These are phyloP conservation scores for Scheffersomyces illinoinensis DNA, from an alignment of 1,139 yeast species.

Conservation along the genomic window DNA sequence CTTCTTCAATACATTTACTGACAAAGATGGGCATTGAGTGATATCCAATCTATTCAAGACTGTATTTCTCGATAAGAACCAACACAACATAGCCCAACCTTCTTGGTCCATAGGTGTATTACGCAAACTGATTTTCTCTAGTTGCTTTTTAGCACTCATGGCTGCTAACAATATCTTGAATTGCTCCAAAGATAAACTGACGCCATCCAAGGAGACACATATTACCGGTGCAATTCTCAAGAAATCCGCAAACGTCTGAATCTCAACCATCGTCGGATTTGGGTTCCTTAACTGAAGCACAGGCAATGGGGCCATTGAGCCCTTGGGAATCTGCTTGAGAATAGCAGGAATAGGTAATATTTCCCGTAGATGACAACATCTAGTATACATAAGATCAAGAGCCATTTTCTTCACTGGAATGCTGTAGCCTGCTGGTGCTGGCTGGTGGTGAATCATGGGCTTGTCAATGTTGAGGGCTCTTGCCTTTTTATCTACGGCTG, in stretches of 20 bases:
- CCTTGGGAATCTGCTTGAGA: slow-evolving; percentile 68
- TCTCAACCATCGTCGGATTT: slow-evolving; percentile 70
- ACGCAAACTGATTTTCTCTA: slow-evolving; percentile 68
- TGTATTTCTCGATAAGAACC: slow-evolving; percentile 65
- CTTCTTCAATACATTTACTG: slow-evolving; percentile 56
- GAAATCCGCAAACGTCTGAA: slow-evolving; percentile 74
- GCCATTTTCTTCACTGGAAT: slow-evolving; percentile 48
- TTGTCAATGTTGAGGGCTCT: slow-evolving; percentile 46
- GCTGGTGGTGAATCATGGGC: slow-evolving; percentile 38
- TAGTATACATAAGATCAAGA: slow-evolving; percentile 65
- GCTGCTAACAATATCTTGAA: slow-evolving; percentile 62
- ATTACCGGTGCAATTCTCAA: slow-evolving; percentile 71
- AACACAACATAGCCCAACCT: slow-evolving; percentile 73
- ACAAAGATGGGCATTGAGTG: slow-evolving; percentile 67
- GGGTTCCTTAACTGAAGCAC: slow-evolving; percentile 68
- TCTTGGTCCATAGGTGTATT: slow-evolving; percentile 67
- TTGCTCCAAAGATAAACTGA: slow-evolving; percentile 62
- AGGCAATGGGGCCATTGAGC: slow-evolving; percentile 69
- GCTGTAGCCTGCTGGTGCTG: slow-evolving; percentile 19
- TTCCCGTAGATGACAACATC: slow-evolving; percentile 76
- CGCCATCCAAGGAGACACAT: slow-evolving; percentile 72
- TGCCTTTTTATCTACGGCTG: slow-evolving; percentile 43
- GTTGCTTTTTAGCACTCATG: slow-evolving; percentile 56
- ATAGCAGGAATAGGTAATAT: slow-evolving; percentile 78
- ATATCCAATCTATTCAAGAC: slow-evolving; percentile 59